Conservation (phyloP, 169 alveolate species). For the Plasmodium knowlesi region DNA sequence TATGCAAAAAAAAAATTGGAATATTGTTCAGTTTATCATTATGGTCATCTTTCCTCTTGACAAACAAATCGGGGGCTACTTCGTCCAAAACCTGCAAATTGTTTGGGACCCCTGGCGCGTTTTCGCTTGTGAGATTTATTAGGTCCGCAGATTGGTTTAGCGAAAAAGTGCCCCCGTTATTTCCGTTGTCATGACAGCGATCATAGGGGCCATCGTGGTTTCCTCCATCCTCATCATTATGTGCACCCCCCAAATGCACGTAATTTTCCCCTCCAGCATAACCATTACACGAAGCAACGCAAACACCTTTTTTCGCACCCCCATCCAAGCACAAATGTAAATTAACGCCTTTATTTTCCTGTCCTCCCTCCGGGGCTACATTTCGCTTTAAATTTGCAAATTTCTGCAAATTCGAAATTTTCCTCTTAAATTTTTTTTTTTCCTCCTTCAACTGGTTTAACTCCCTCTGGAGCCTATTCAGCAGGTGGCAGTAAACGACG, state of each 20-base stretch:
- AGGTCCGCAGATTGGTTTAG: background rate
- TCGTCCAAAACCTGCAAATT: constrained; percentile 26
- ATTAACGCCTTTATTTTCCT: background rate
- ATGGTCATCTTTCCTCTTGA: constrained; percentile 1
- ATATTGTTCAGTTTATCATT: constrained; percentile 14
- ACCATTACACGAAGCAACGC: background rate
- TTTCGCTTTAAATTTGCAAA: constrained; percentile 13
- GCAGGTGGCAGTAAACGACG: constrained; percentile 42
- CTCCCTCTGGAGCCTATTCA: constrained; percentile 33
- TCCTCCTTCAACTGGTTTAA: constrained; percentile 30
- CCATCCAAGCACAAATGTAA: background rate
- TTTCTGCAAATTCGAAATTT: constrained; percentile 26
- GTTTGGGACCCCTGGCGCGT: background rate
- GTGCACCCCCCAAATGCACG: background rate
- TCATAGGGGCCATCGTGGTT: background rate
- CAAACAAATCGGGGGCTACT: constrained; percentile 13
- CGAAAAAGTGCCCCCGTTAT: background rate
- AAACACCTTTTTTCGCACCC: background rate
- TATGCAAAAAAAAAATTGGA: constrained; percentile 62
- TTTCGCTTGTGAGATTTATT: constrained; percentile 17
- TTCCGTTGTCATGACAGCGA: background rate
- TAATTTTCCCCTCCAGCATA: background rate
- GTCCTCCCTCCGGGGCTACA: background rate
- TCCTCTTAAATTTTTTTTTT: constrained; percentile 58
- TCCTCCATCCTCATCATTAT: background rate